Evolutionary conservation across 106 monocot genomes (phyloP).

Genomic region (Hemerocallis citrina): DNA sequence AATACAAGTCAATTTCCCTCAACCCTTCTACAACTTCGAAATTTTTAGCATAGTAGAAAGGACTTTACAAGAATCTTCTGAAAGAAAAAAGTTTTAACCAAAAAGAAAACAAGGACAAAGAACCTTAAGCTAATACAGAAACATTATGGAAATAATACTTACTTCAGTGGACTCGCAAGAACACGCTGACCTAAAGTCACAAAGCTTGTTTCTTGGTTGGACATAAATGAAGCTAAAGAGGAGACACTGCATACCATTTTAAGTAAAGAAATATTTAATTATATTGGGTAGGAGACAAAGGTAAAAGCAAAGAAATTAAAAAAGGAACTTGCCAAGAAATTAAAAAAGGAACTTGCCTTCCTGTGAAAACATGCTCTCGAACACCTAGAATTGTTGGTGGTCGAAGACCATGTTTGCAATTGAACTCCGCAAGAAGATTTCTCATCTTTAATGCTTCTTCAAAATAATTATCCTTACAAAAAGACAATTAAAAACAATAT

Average conservation of each 20-base stretch:
- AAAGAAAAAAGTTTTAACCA: background rate
- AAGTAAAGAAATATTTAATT: background rate
- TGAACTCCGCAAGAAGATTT: conserved; percentile 89
- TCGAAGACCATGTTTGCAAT: conserved; percentile 48
- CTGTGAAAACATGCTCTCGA: conserved; percentile 82
- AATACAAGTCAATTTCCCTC: no score
- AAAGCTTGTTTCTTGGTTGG: conserved; percentile 93
- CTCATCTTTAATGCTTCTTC: conserved; percentile 93
- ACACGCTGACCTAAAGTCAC: conserved; percentile 89
- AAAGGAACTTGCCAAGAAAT: conserved; percentile 15
- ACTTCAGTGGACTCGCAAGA: conserved; percentile 81
- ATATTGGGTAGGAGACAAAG: background rate
- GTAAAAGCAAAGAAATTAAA: background rate
- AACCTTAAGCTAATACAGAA: no score
- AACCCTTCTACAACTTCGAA: no score
- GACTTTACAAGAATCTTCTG: no score
- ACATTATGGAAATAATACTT: conserved; percentile 9
- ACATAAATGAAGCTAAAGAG: conserved; percentile 89
- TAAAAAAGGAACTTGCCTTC: conserved; percentile 33
- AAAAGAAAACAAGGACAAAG: background rate
- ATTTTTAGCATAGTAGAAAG: background rate
- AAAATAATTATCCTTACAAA: conserved; percentile 74
- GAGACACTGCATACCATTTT: conserved; percentile 50
- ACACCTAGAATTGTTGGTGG: conserved; percentile 72
- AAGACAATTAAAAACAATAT: background rate